Conservation (phyloP, 805 yeast genomes). For the Metschnikowia picachoensis region DNA sequence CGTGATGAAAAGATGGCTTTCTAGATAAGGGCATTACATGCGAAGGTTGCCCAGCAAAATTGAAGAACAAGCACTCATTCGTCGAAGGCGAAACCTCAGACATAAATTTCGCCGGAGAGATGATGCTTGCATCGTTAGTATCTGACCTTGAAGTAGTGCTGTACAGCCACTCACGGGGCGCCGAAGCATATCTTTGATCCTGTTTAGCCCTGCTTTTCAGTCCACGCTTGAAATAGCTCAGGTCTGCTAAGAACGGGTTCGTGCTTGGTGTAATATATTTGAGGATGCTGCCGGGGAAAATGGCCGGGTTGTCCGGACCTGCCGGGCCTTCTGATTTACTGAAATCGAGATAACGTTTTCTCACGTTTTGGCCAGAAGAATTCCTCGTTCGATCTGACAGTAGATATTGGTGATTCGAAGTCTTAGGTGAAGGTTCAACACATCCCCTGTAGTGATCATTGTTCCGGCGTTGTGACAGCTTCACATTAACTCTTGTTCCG, state of each 20-base stretch:
- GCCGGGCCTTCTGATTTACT: no score
- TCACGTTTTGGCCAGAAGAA: no score
- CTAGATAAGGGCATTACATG: neutral
- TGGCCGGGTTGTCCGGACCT: no score
- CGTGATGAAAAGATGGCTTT: neutral
- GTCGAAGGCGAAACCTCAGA: no score
- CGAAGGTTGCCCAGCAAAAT: neutral
- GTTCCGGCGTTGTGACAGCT: slow-evolving; percentile 13
- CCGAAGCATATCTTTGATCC: neutral
- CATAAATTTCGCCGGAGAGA: neutral
- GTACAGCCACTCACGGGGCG: neutral
- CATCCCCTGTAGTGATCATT: no score
- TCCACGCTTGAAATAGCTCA: no score
- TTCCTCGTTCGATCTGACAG: no score
- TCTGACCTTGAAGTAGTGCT: neutral
- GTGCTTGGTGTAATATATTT: slow-evolving; percentile 9
- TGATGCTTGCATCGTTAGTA: neutral
- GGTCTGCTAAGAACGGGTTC: slow-evolving; percentile 2
- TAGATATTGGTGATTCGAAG: no score
- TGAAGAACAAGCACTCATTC: neutral
- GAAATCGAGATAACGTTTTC: neutral
- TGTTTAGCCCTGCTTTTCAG: neutral
- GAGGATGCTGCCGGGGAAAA: neutral
- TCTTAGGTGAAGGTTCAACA: no score
- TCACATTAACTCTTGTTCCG: slow-evolving; percentile 72